A percentile compares a stretch with the other conserved stretches of the same genome.
phyloP scores from a whole-genome alignment of 1,284 basidiomycete species.

The Ganoderma meredithae region DNA sequence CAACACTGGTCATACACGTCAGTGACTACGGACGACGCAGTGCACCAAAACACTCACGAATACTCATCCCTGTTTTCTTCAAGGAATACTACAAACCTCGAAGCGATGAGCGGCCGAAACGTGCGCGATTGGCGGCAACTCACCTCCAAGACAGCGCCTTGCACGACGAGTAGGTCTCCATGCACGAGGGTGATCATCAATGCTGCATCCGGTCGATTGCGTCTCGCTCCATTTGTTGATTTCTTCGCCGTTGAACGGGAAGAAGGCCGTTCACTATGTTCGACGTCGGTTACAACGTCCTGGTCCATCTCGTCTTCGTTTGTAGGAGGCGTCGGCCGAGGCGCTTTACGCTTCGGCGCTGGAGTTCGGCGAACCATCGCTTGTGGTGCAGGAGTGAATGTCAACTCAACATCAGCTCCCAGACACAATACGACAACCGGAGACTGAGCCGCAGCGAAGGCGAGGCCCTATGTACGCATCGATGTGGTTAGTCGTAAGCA shows the following conservation, averaged over 20 bases:
- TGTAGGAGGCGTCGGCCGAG: not conserved
- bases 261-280: not conserved
- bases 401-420: conserved; percentile 45
- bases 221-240: not conserved
- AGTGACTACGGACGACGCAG: not conserved
- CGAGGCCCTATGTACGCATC: conserved; percentile 23
- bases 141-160: conserved; percentile 14
- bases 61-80: conserved; percentile 18
- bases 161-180: conserved; percentile 56
- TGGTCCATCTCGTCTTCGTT: not conserved
- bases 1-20: not conserved
- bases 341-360: not conserved
- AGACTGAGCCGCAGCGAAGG: conserved; percentile 25
- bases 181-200: conserved; percentile 60
- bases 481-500: not conserved
- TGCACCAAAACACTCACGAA: conserved; percentile 4
- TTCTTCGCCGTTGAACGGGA: conserved; percentile 4
- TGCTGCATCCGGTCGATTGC: conserved; percentile 26
- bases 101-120: not conserved
- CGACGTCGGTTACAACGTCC: not conserved
- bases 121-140: not conserved
- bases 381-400: conserved; percentile 18
- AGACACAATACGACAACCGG: conserved; percentile 39
- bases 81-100: conserved; percentile 12
- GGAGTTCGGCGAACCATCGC: not conserved